Evolutionary conservation across 345 rosid species (phyloP).

Genomic region (Brassica incana): DNA sequence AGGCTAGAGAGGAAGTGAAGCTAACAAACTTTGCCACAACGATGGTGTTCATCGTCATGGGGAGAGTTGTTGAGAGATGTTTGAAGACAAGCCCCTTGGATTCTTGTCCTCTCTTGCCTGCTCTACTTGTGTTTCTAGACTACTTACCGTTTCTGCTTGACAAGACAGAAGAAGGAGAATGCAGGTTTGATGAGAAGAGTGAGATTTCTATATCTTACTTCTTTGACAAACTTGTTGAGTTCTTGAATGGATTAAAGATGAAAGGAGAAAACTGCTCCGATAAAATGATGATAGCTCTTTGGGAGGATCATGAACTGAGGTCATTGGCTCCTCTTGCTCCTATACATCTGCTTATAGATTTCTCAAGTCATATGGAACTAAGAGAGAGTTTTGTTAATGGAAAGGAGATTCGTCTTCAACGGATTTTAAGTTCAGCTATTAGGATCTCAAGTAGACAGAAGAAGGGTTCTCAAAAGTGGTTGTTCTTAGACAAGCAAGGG

Average conservation of each 20-base stretch:
- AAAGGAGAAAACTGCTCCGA: slow-evolving; percentile 26
- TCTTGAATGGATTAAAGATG: slow-evolving; percentile 47
- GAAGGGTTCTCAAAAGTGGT: slow-evolving; percentile 45
- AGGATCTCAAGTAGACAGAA: slow-evolving; percentile 55
- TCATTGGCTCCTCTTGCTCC: slow-evolving; percentile 67
- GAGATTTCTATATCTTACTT: slow-evolving; percentile 58
- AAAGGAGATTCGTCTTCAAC: slow-evolving; percentile 49
- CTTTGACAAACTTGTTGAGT: slow-evolving; percentile 46
- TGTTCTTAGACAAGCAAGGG: slow-evolving; percentile 44
- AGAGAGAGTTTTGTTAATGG: slow-evolving; percentile 49
- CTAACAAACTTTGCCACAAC: slow-evolving; percentile 45
- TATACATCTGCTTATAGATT: slow-evolving; percentile 51
- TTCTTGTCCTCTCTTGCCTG: slow-evolving; percentile 64
- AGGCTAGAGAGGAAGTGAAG: slow-evolving; percentile 32
- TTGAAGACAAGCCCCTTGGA: slow-evolving; percentile 48
- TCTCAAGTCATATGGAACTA: slow-evolving; percentile 49
- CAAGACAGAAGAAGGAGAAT: slow-evolving; percentile 36
- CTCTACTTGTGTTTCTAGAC: slow-evolving; percentile 70
- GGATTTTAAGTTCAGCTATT: slow-evolving; percentile 57
- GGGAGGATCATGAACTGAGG: slow-evolving; percentile 92
- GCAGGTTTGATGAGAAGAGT: slow-evolving; percentile 52
- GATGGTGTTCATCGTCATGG: slow-evolving; percentile 64
- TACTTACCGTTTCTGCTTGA: slow-evolving; percentile 58
- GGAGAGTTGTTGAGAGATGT: slow-evolving; percentile 66
- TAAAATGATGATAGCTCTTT: too few relatives aligned